phyloP scores from a whole-genome alignment of 805 yeast genomes.

The Saturnispora zaruensis region DNA sequence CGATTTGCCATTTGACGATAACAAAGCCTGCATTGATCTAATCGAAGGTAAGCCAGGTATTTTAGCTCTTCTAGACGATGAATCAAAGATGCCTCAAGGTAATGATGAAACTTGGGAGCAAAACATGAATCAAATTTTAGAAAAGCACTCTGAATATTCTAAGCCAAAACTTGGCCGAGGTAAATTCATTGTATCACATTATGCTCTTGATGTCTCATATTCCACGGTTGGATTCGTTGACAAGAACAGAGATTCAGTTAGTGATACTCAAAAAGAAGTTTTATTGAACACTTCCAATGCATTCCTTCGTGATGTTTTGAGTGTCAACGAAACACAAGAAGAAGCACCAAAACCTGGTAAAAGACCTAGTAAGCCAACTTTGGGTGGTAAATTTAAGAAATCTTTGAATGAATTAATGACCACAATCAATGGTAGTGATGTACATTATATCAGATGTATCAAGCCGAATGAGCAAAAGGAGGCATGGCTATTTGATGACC shows the following conservation, averaged over 20 bases:
- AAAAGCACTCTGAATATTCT: slow-evolving; percentile 69
- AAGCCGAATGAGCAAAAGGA: slow-evolving; percentile 91
- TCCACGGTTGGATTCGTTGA: slow-evolving; percentile 93
- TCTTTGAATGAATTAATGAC: slow-evolving; percentile 88
- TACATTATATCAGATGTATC: slow-evolving; percentile 93
- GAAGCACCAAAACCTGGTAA: slow-evolving; percentile 25
- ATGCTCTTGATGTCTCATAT: slow-evolving; percentile 89
- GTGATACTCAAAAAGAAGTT: slow-evolving; percentile 89
- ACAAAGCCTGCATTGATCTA: slow-evolving; percentile 91
- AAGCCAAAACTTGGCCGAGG: slow-evolving; percentile 92
- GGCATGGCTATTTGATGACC: slow-evolving; percentile 93
- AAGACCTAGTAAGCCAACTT: slow-evolving; percentile 69
- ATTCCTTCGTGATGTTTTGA: slow-evolving; percentile 55
- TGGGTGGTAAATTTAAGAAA: slow-evolving; percentile 88
- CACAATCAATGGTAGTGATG: slow-evolving; percentile 90
- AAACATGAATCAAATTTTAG: slow-evolving; percentile 79
- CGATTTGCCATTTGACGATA: slow-evolving; percentile 90
- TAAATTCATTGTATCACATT: slow-evolving; percentile 84
- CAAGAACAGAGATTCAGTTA: slow-evolving; percentile 94
- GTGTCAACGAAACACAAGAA: slow-evolving; percentile 47
- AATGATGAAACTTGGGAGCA: slow-evolving; percentile 87
- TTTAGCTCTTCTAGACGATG: slow-evolving; percentile 84
- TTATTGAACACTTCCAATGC: slow-evolving; percentile 61
- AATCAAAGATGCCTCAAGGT: slow-evolving; percentile 90
- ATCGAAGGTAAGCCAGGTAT: slow-evolving; percentile 88